Evolutionary conservation across 768 basidiomycete species (phyloP).

Genomic region (Lentinula aciculospora): DNA sequence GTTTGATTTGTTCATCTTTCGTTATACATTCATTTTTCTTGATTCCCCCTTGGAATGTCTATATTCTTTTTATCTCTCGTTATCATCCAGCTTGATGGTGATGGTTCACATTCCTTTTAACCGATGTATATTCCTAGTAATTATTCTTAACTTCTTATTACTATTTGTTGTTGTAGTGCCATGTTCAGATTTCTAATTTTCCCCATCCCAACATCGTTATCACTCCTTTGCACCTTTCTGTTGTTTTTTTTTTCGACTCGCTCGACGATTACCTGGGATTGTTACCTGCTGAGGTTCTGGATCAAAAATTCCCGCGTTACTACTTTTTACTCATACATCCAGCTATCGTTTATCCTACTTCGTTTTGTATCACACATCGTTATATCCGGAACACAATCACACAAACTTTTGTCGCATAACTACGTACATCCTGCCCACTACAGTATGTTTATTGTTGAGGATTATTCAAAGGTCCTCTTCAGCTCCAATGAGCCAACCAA

Average conservation of each 20-base stretch:
- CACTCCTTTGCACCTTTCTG: conserved; percentile 13
- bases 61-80: neutral
- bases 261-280: neutral
- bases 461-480: conserved; percentile 48
- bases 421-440: neutral
- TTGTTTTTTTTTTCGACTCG: conserved; percentile 22
- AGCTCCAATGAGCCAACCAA: conserved; percentile 93
- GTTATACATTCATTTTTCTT: neutral
- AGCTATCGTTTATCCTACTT: neutral
- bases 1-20: conserved; percentile 24
- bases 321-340: neutral
- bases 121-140: neutral
- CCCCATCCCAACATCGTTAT: conserved; percentile 5
- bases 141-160: conserved; percentile 6
- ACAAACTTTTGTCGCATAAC: neutral
- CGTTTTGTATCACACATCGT: neutral
- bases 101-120: conserved; percentile 3
- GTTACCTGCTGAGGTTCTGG: neutral
- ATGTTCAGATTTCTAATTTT: conserved; percentile 6
- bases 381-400: neutral
- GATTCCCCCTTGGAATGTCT: neutral
- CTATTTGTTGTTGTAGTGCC: conserved; percentile 2
- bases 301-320: neutral
- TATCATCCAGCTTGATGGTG: neutral
- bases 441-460: too few relatives aligned